These are phyloP conservation scores for Cucurbita moschata DNA, from an alignment of 306 rosid species.

Conservation along the genomic window DNA sequence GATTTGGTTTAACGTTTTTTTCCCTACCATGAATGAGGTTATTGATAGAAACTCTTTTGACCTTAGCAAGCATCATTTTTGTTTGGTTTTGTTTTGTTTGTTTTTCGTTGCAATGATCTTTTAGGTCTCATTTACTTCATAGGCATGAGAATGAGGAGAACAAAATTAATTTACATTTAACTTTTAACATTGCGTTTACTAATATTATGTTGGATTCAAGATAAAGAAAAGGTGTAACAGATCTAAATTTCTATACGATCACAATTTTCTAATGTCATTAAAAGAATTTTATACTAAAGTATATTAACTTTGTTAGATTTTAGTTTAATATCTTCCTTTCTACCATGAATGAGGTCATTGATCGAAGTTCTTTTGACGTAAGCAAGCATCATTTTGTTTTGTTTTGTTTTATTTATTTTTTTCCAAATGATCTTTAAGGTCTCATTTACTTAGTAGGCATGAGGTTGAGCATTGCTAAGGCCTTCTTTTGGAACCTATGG, in stretches of 20 bases:
- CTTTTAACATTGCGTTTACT: background rate
- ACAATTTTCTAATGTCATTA: background rate
- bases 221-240: background rate
- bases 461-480: background rate
- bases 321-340: background rate
- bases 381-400: background rate
- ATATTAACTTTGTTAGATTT: background rate
- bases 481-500: too few species aligned
- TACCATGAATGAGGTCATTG: background rate
- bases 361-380: background rate
- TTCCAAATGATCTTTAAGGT: background rate
- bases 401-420: background rate
- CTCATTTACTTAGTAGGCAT: background rate
- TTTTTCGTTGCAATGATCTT: background rate
- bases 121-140: background rate
- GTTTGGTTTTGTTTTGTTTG: background rate
- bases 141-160: background rate
- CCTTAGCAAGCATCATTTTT: background rate
- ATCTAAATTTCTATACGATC: background rate
- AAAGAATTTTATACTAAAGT: background rate
- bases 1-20: background rate
- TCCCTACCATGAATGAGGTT: background rate
- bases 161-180: background rate
- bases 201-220: background rate
- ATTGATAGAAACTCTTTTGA: background rate